Evolutionary conservation across 2,329 filamentous ascomycete genomes (phyloP).

Genomic region (Arthrobotrys pseudoclavata): DNA sequence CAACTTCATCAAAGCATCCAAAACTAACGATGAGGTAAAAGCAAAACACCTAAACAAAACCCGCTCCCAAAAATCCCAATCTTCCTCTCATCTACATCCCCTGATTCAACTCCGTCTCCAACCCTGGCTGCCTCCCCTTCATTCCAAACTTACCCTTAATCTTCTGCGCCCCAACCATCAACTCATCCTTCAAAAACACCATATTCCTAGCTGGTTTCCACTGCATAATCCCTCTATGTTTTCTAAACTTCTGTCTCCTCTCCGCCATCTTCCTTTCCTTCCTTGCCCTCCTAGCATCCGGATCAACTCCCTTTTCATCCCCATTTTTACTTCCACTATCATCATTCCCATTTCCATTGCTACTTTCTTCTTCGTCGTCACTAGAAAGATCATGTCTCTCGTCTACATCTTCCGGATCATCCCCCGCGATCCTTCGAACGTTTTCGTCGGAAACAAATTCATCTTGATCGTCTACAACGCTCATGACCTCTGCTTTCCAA

Average conservation of each 20-base stretch:
- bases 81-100: conserved; percentile 3
- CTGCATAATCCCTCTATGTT: conserved; percentile 92
- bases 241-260: conserved; percentile 74
- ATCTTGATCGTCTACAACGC: conserved; percentile 61
- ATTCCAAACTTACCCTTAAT: conserved; percentile 82
- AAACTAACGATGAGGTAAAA: not conserved
- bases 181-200: conserved; percentile 86
- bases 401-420: conserved; percentile 61
- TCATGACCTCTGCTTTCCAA: conserved; percentile 62
- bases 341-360: conserved; percentile 66
- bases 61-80: no score
- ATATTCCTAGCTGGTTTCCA: conserved; percentile 91
- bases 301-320: conserved; percentile 41
- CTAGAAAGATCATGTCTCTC: conserved; percentile 61
- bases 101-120: conserved; percentile 77
- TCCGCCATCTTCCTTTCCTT: conserved; percentile 65
- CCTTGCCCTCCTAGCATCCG: conserved; percentile 61
- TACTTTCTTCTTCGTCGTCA: conserved; percentile 62
- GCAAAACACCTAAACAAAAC: no score
- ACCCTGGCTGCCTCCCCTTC: conserved; percentile 84
- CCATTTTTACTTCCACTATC: conserved; percentile 65
- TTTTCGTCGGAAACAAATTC: conserved; percentile 63
- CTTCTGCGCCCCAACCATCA: conserved; percentile 81
- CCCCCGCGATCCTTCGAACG: conserved; percentile 53
- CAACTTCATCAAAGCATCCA: not conserved